phyloP scores from a whole-genome alignment of 2,329 filamentous ascomycete genomes.

The Didymellaceae sp. region DNA sequence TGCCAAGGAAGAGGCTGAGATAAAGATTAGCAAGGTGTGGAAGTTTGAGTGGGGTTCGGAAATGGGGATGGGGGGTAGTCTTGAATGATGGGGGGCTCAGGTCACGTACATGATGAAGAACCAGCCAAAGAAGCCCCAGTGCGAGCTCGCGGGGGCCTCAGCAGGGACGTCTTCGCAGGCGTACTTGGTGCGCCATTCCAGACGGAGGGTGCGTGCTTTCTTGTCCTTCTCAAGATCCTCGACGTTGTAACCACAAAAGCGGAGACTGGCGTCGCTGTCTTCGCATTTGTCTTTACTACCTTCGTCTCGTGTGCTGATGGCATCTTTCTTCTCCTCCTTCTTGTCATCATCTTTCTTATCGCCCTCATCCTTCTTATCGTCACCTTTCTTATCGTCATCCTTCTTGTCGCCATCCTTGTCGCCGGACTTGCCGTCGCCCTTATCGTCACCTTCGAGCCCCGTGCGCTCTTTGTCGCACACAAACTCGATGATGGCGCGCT shows the following conservation, averaged over 20 bases:
- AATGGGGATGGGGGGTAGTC: too few relatives aligned
- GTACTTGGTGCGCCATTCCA: conserved; percentile 88
- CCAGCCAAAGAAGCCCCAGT: conserved; percentile 99
- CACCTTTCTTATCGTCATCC: conserved; percentile 34
- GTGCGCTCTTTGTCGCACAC: conserved; percentile 76
- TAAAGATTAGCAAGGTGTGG: conserved; percentile 20
- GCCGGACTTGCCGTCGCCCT: conserved; percentile 17
- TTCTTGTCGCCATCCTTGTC: conserved; percentile 27
- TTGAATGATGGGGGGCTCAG: accelerated
- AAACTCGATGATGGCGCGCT: conserved; percentile 84
- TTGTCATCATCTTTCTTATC: conserved; percentile 41
- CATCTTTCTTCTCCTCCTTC: conserved; percentile 25
- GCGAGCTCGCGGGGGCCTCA: conserved; percentile 57
- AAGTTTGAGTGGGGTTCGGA: too few relatives aligned
- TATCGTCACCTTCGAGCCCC: conserved; percentile 73
- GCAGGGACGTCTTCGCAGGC: conserved; percentile 66
- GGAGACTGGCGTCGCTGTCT: conserved; percentile 61
- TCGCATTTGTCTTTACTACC: conserved; percentile 46
- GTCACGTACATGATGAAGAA: conserved; percentile 82
- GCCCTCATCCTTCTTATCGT: conserved; percentile 30
- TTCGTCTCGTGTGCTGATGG: conserved; percentile 32
- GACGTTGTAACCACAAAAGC: conserved; percentile 75
- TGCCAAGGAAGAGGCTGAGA: conserved; percentile 78
- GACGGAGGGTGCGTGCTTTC: conserved; percentile 66
- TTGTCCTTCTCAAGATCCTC: conserved; percentile 60